Evolutionary conservation across 2,329 filamentous ascomycete species (phyloP), one percentile per base, ranked within the genome.

Genomic region (Coniochaeta sp.): DNA sequence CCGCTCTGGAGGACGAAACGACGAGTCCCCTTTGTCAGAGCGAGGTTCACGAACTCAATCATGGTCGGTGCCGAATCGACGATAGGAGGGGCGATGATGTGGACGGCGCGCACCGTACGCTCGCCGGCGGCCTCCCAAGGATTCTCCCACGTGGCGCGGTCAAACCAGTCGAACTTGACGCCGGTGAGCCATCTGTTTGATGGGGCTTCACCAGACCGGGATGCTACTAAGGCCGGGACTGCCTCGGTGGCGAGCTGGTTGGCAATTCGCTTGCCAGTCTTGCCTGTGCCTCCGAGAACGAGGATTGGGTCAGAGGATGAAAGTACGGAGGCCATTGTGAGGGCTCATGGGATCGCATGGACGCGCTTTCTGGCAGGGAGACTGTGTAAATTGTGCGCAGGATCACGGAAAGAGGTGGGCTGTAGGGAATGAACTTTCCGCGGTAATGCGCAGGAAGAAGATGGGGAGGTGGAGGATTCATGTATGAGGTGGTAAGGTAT

Each of bases 1-100:
- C 72, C 72, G 61, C 74, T 75, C 58, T 79, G 68, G 11, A 82
- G 66, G 8, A 82, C 75, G 61, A 81, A 79, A n/a, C 79, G 70
- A 34, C 68, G 68, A 2, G 74, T 72, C 2, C 75, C 73, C 11
- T 71, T 66, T 0, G 62, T 59, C 3, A 71, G 66, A 1, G 78
- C 76, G 11, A 73, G 64, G 60, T 79, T 72, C 31, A 81, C 67
- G 62, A 81, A 81, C 0, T 67, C 67, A 38, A 72, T 73, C 64
- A 78, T 73, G 3, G 68, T 60, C 1, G 68, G 60, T 4, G 71
- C 64, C 4, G 69, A 67, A 26, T 78, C 69, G 1, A 69, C 17
- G 22, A 71, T 54, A 6, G 69, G 67, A 12, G 75, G 75, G 0
- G 71, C 68, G 19, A 81, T 67, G 14, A 81, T 67, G 63, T 76